These are phyloP conservation scores for Elongisporangium undulatum DNA, from an alignment of 352 stramenopile genomes.

Conservation along the genomic window DNA sequence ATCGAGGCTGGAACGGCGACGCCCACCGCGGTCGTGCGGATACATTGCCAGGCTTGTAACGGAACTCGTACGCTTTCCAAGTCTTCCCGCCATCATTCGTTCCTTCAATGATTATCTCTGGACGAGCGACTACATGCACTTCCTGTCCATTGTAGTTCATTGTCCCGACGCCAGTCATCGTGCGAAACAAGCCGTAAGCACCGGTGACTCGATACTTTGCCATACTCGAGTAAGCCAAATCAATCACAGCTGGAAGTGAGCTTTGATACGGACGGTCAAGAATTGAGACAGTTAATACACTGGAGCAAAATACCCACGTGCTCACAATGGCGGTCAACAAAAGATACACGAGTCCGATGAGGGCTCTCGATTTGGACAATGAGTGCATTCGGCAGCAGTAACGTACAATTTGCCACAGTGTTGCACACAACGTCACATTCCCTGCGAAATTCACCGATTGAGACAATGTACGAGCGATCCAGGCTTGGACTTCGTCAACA, in stretches of 20 bases:
- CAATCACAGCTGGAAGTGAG: constrained; percentile 21
- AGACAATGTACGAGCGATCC: constrained; percentile 31
- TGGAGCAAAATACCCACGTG: constrained; percentile 32
- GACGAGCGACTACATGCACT: constrained; percentile 57
- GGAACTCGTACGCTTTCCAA: constrained; percentile 81
- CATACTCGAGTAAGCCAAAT: constrained; percentile 20
- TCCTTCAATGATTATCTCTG: constrained; percentile 88
- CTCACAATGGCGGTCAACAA: constrained; percentile 15
- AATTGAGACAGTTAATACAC: constrained; percentile 30
- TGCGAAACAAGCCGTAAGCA: constrained; percentile 86
- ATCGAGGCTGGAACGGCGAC: constrained; percentile 55
- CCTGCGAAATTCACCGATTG: constrained; percentile 14
- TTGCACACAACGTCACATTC: constrained; percentile 7
- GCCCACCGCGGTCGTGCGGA: constrained; percentile 19
- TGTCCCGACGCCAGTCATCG: constrained; percentile 86
- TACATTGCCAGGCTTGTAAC: constrained; percentile 81
- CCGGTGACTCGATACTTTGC: constrained; percentile 38
- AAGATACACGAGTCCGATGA: constrained; percentile 20
- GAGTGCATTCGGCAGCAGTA: neutral
- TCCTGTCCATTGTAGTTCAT: constrained; percentile 12
- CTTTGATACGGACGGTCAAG: constrained; percentile 34
- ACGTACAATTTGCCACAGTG: constrained; percentile 26
- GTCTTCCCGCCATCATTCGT: constrained; percentile 37
- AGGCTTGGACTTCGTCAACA: constrained; percentile 35
- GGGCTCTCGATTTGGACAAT: neutral